These are phyloP conservation scores for Apiospora marii DNA, from an alignment of 2,329 filamentous ascomycete species.

Conservation along the genomic window DNA sequence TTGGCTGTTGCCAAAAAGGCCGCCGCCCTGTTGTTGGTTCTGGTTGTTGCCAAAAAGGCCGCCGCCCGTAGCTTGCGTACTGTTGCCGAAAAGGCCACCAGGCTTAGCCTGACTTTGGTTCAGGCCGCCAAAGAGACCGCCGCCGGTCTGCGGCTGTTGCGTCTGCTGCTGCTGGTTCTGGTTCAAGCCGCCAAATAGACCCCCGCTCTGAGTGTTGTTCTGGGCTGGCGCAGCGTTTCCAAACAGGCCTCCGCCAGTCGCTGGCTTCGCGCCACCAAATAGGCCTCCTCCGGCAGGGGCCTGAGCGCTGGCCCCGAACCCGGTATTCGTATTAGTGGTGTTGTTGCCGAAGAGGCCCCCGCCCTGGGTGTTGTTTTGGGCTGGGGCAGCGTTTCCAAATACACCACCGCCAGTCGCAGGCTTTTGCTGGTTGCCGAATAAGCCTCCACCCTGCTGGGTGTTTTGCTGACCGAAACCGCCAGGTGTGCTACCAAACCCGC, in stretches of 20 bases:
- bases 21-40: constrained; percentile 52
- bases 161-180: constrained; percentile 49
- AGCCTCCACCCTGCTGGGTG: constrained; percentile 46
- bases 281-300: constrained; percentile 43
- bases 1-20: constrained; percentile 55
- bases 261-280: constrained; percentile 46
- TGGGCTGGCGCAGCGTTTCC: constrained; percentile 45
- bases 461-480: constrained; percentile 49
- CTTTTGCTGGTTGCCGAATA: constrained; percentile 49
- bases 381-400: background rate
- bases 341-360: constrained; percentile 15
- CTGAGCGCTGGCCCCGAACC: constrained; percentile 42
- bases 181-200: constrained; percentile 60
- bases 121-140: constrained; percentile 58
- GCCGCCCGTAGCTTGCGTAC: constrained; percentile 51
- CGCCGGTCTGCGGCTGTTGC: constrained; percentile 45
- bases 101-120: constrained; percentile 64
- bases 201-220: constrained; percentile 48
- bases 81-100: constrained; percentile 58
- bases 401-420: constrained; percentile 37
- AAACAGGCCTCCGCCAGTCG: constrained; percentile 50
- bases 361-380: constrained; percentile 1
- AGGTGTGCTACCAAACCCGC: constrained; percentile 41
- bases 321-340: constrained; percentile 34
- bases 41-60: constrained; percentile 63